phyloP scores from a whole-genome alignment of 495 filamentous ascomycete species.

The Aspergillus panamensis region DNA sequence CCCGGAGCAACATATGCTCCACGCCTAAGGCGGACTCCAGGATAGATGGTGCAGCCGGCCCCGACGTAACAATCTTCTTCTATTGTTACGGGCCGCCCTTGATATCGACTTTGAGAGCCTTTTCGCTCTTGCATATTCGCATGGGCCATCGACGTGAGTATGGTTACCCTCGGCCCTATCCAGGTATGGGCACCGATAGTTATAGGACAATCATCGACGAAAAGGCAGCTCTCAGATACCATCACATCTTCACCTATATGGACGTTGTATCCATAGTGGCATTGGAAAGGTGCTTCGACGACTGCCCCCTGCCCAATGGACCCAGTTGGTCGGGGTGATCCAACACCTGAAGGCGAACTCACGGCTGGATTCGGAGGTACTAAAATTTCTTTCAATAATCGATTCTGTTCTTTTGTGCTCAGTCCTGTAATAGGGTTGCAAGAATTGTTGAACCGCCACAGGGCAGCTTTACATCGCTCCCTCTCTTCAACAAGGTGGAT shows the following conservation, averaged over 20 bases:
- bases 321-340: conserved; percentile 41
- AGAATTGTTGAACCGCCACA: conserved; percentile 87
- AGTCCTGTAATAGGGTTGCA: conserved; percentile 74
- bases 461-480: conserved; percentile 76
- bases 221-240: conserved; percentile 81
- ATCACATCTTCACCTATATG: conserved; percentile 80
- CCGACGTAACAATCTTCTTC: conserved; percentile 91
- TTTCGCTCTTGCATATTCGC: conserved; percentile 72
- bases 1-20: conserved; percentile 47
- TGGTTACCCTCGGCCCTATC: conserved; percentile 84
- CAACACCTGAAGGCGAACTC: conserved; percentile 45
- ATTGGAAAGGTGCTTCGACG: conserved; percentile 87
- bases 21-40: conserved; percentile 44
- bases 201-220: conserved; percentile 73
- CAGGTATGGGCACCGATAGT: conserved; percentile 73
- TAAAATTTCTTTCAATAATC: conserved; percentile 74
- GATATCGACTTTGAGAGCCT: conserved; percentile 68
- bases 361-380: conserved; percentile 40
- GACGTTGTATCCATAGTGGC: conserved; percentile 96
- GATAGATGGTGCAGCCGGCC: conserved; percentile 77
- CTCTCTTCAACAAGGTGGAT: conserved; percentile 79
- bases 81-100: conserved; percentile 71
- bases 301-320: conserved; percentile 70
- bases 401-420: conserved; percentile 72
- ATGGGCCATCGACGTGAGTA: conserved; percentile 72